phyloP scores from a whole-genome alignment of 1,284 basidiomycete genomes.

The Apiotrichum porosum region DNA sequence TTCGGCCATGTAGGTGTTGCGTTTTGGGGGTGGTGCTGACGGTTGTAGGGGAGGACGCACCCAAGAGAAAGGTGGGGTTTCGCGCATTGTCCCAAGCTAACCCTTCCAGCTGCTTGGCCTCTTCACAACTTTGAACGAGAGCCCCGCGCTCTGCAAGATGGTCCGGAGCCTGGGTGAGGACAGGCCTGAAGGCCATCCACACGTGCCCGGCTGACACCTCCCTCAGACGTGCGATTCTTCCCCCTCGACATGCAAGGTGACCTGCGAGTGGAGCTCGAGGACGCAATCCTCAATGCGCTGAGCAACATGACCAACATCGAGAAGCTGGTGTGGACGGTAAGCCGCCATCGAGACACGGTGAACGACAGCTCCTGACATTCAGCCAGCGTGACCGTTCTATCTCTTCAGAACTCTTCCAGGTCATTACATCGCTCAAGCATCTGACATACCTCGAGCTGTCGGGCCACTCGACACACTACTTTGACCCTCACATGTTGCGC shows the following conservation, averaged over 20 bases:
- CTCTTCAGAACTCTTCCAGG: constrained; percentile 29
- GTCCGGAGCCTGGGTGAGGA: constrained; percentile 39
- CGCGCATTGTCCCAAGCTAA: no score
- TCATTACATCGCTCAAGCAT: constrained; percentile 22
- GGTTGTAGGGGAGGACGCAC: constrained; percentile 36
- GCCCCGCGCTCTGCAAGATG: constrained; percentile 30
- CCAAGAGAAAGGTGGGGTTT: constrained; percentile 20
- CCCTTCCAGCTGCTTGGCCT: constrained; percentile 33
- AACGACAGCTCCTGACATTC: not conserved
- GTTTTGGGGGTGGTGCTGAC: not conserved
- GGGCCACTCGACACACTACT: constrained; percentile 39
- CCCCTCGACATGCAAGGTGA: constrained; percentile 35
- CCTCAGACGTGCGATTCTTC: constrained; percentile 46
- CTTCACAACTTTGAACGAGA: constrained; percentile 31
- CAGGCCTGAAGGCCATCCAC: no score
- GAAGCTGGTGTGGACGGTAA: constrained; percentile 44
- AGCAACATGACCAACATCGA: constrained; percentile 34
- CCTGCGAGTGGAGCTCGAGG: constrained; percentile 32
- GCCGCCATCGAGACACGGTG: constrained; percentile 12
- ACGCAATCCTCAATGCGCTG: constrained; percentile 29
- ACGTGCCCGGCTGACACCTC: no score
- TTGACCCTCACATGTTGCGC: constrained; percentile 33
- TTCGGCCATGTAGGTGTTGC: constrained; percentile 42
- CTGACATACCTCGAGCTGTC: constrained; percentile 40
- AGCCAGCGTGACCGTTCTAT: constrained; percentile 41